These are phyloP conservation scores for Fusarium lateritium DNA, from an alignment of 2,329 filamentous ascomycete genomes.

Conservation along the genomic window DNA sequence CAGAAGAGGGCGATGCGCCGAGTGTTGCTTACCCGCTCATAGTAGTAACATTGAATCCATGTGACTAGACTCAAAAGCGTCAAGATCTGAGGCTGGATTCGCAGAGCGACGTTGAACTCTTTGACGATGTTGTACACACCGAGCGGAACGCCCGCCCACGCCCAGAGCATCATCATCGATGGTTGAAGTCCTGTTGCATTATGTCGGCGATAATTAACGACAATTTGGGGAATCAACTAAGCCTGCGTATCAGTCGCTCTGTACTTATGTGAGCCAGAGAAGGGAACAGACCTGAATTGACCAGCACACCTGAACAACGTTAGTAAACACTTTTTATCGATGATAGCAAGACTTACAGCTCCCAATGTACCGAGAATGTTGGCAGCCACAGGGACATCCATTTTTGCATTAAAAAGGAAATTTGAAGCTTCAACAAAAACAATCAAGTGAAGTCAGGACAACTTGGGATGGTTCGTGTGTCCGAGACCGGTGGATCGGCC, in stretches of 20 bases:
- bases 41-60: slow-evolving; percentile 62
- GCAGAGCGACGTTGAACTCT: slow-evolving; percentile 59
- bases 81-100: slow-evolving; percentile 61
- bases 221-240: slow-evolving; percentile 77
- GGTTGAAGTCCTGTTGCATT: slow-evolving; percentile 76
- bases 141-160: slow-evolving; percentile 76
- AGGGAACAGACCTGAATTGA: slow-evolving; percentile 68
- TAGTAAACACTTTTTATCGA: background rate
- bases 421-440: background rate
- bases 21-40: slow-evolving; percentile 51
- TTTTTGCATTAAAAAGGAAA: slow-evolving; percentile 41
- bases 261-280: no score
- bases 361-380: slow-evolving; percentile 73
- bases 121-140: slow-evolving; percentile 66
- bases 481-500: slow-evolving; percentile 1
- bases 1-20: fast-evolving
- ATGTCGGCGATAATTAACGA: slow-evolving; percentile 77
- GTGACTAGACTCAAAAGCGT: slow-evolving; percentile 60
- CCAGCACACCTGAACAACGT: slow-evolving; percentile 67
- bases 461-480: background rate
- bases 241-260: background rate
- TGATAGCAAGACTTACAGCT: slow-evolving; percentile 59
- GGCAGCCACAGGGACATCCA: slow-evolving; percentile 69
- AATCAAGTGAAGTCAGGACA: background rate
- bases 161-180: slow-evolving; percentile 82